Conservation (phyloP, 75 land plant species). For the Cryptomeria japonica region DNA sequence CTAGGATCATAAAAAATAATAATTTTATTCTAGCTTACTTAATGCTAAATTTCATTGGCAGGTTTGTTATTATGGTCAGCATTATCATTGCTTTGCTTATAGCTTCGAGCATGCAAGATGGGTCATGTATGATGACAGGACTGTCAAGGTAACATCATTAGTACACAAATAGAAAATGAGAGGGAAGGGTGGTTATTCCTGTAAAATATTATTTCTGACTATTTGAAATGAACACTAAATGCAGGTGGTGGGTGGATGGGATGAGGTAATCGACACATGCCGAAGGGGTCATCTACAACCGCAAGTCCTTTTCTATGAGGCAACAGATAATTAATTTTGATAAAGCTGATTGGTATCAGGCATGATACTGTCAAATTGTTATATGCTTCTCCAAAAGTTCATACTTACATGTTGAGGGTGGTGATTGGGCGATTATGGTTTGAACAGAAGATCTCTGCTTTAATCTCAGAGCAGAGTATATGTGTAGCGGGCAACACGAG, state of each 20-base stretch:
- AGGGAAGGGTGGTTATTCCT: not conserved
- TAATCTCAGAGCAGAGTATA: not conserved
- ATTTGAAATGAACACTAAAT: not conserved
- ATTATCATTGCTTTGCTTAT: constrained; percentile 94
- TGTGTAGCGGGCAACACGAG: not conserved
- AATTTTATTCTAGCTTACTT: not conserved
- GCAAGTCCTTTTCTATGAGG: constrained; percentile 87
- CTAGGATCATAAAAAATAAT: not conserved
- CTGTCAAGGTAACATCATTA: constrained; percentile 69
- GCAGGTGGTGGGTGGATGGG: constrained; percentile 76
- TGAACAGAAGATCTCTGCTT: not conserved
- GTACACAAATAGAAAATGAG: not conserved
- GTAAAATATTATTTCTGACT: not conserved
- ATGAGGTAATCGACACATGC: constrained; percentile 64
- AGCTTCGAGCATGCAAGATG: constrained; percentile 66
- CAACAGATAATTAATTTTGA: constrained; percentile 29
- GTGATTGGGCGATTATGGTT: not conserved
- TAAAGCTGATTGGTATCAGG: not conserved
- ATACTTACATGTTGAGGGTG: not conserved
- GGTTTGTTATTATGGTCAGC: constrained; percentile 99
- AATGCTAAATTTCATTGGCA: constrained; percentile 14
- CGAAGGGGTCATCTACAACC: constrained; percentile 83
- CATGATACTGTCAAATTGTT: not conserved
- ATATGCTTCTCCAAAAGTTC: not conserved
- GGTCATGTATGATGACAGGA: constrained; percentile 91